Evolutionary conservation across 1,284 basidiomycete species (phyloP), one percentile per base, ranked within the genome.

Genomic region (Irpex rosettiformis): DNA sequence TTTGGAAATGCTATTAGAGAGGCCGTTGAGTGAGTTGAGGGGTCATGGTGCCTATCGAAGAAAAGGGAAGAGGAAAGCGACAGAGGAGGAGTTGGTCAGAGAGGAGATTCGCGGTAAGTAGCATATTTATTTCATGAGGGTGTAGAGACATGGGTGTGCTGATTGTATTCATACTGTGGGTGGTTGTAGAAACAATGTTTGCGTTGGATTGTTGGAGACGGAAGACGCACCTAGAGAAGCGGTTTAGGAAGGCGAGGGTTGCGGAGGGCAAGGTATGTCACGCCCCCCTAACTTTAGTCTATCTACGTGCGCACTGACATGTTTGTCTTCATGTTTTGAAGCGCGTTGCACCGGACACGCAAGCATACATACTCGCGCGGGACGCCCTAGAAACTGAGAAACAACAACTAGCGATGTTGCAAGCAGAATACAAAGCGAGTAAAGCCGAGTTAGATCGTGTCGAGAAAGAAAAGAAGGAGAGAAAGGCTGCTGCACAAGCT

Each of bases 381-480:
- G 78, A 79, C 28, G 74, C 84, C 37, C 64, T 89, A 47, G 90
- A 91, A 58, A 69, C 76, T 0, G 89, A 91, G 62, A 81, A 88
- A 27, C 70, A 78, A 6, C 87, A 88, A 60, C 83, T 80, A 16
- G 73, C 81, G 0, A 65, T 72, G 53, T 67, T 88, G 24, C 83
- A 75, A 56, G 77, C 78, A 16, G 85, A 89, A 62, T 71, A 91
- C 53, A 82, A 86, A 54, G 75, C 75, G 28, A 82, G 82, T 22
- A 80, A 85, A 29, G 75, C 79, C 25, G 86, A 91, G 62, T 73
- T 86, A 40, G 89, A 91, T 63, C 80, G 79, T 55, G 67, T 85
- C 56, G 85, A 89, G 64, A 79, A 84, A 59, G 85, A 87, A 69
- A 88, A 85, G 67, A 82, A 84, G 45, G 85, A 87, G 69, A 88